Base-by-base conservation (phyloP, 2,329 filamentous ascomycete genomes). In the Pseudogymnoascus sp. region DNA sequence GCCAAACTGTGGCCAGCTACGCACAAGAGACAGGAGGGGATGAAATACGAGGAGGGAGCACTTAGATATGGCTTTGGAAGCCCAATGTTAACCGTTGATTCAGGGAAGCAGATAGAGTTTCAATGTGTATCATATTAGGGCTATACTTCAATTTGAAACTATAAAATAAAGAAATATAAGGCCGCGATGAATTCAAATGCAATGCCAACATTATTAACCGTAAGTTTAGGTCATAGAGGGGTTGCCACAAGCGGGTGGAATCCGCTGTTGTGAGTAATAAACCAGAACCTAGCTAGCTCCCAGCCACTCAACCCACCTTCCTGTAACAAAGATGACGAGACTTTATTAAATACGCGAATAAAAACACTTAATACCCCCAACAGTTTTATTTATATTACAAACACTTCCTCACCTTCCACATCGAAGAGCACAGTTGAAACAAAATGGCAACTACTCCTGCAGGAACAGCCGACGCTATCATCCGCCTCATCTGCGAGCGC, bases 1-100 rank as follows among this genome's bases (percentile, higher is more conserved):
- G 67, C 71, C 33, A 74, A 74, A 64, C 70, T 76, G 14, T 78
- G 75, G 69, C 76, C 76, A 7, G 72, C 76, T 1, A 76, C 75
- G 10, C 76, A 78, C 62, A 71, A 75, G 67, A 69, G 74, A 1
- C 69, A 73, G 59, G 65, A 71, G 2, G 73, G 74, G 10, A 67
- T 73, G 56, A 63, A 67, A 1, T 77, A 76, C 60, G 70, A 72
- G n/a, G 71, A 72, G 53, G 74, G 75, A 0, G 67, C 70, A 2
- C 63, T 69, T 53, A 69, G 72, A 25, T 76, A 76, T 67, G 75
- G 70, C 11, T 77, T 69, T 66, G 75, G 75, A 1, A 74, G 71
- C 40, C 75, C 75, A 3, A 77, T 77, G 74, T 66, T 76, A 25
- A 76, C 71, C 5, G 69, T 76, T 33, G 72, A 72, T 31, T 61